phyloP scores from a whole-genome alignment of 805 yeast species.

The Pachysolen tannophilus region DNA sequence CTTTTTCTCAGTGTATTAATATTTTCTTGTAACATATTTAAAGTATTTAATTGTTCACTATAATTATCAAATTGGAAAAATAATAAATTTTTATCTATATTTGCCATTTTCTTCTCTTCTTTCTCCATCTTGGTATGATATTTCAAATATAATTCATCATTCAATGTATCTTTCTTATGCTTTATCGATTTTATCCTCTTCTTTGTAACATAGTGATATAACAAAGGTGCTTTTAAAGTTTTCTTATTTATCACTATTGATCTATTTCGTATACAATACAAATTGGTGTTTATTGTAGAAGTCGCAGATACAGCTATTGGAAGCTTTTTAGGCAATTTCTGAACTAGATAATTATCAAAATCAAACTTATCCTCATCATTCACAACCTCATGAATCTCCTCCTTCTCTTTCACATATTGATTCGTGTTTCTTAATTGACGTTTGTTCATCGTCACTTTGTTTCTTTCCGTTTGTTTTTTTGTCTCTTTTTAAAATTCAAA shows the following conservation, averaged over 20 bases:
- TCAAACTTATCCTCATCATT: slow-evolving; percentile 22
- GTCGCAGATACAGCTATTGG: slow-evolving; percentile 13
- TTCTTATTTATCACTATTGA: slow-evolving; percentile 11
- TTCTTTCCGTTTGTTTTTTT: too few species aligned
- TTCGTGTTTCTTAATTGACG: too few species aligned
- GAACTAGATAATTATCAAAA: slow-evolving; percentile 23
- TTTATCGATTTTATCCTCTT: slow-evolving; percentile 1
- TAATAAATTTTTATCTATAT: slow-evolving; percentile 44
- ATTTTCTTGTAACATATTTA: slow-evolving; percentile 17
- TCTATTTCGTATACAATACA: slow-evolving; percentile 15
- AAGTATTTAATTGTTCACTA: slow-evolving; percentile 32
- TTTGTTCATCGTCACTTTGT: too few species aligned
- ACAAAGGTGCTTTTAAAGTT: not conserved
- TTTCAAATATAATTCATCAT: slow-evolving; percentile 31
- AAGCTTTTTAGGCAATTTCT: slow-evolving; percentile 15
- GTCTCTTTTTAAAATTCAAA: not conserved
- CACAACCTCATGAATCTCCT: too few species aligned
- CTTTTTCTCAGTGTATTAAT: too few species aligned
- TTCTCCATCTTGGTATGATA: slow-evolving; percentile 55
- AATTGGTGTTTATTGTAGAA: too few species aligned
- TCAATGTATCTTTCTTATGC: slow-evolving; percentile 37
- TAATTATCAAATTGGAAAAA: slow-evolving; percentile 51
- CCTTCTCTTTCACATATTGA: too few species aligned
- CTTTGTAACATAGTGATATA: not conserved
- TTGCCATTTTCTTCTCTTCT: slow-evolving; percentile 54